Conservation (phyloP, 2,329 filamentous ascomycete genomes). For the Phyllosticta paracitricarpa region DNA sequence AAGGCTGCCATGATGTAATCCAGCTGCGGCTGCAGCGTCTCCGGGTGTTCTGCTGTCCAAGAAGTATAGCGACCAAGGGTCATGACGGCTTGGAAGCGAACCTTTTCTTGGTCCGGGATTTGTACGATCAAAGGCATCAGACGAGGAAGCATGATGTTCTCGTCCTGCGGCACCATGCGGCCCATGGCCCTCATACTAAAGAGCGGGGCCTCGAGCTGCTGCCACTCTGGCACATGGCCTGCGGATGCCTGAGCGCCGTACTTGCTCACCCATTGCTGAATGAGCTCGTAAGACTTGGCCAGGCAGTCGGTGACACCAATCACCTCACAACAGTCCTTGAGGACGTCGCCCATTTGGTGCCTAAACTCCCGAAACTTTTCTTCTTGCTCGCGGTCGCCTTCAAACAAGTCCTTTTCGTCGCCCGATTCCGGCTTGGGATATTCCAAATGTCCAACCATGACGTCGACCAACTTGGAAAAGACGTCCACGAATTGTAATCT, state of each 20-base stretch:
- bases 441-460: constrained; percentile 82
- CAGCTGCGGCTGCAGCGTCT: constrained; percentile 85
- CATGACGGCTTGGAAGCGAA: constrained; percentile 98
- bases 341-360: constrained; percentile 92
- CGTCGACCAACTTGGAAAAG: constrained; percentile 82
- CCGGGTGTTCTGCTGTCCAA: constrained; percentile 90
- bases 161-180: constrained; percentile 85
- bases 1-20: constrained; percentile 94
- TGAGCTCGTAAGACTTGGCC: constrained; percentile 74
- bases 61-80: constrained; percentile 93
- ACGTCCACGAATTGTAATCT: constrained; percentile 68
- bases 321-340: constrained; percentile 95
- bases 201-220: constrained; percentile 86
- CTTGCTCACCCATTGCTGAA: constrained; percentile 78
- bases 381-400: constrained; percentile 89
- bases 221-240: constrained; percentile 81
- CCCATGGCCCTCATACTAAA: constrained; percentile 96
- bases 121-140: constrained; percentile 90
- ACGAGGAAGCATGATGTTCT: constrained; percentile 76
- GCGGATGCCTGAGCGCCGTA: constrained; percentile 67
- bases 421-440: constrained; percentile 69
- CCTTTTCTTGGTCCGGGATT: constrained; percentile 90
- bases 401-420: constrained; percentile 76
- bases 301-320: constrained; percentile 89
- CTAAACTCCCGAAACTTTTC: constrained; percentile 96